Evolutionary conservation across 768 basidiomycete genomes (phyloP).

Genomic region (Naganishia vaughanmartiniae): DNA sequence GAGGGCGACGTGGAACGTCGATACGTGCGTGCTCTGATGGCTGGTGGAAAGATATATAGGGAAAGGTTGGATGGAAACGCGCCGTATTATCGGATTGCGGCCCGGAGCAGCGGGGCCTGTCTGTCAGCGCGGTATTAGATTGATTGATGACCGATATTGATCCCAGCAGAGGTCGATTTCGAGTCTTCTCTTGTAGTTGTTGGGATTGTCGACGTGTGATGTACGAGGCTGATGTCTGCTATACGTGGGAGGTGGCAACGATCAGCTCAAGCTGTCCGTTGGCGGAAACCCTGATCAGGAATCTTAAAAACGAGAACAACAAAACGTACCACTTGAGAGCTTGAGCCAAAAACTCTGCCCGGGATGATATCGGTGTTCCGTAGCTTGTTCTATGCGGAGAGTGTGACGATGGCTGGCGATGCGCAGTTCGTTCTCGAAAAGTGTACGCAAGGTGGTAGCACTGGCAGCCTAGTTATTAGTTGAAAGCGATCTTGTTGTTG

Average conservation of each 20-base stretch:
- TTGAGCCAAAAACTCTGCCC: not conserved
- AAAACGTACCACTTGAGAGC: not conserved
- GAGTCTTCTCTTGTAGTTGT: not conserved
- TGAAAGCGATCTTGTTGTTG: too few species aligned
- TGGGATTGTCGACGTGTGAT: not conserved
- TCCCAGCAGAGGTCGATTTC: not conserved
- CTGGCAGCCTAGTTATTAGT: not conserved
- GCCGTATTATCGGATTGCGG: not conserved
- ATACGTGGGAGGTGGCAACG: not conserved
- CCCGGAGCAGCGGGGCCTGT: not conserved
- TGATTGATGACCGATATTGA: not conserved
- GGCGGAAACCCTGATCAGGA: not conserved
- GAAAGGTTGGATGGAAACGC: not conserved
- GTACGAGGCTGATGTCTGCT: not conserved
- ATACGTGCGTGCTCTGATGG: too few species aligned
- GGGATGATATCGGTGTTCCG: not conserved
- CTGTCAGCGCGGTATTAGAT: not conserved
- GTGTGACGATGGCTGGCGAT: not conserved
- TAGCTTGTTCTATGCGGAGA: not conserved
- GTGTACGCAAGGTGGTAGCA: not conserved
- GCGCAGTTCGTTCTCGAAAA: not conserved
- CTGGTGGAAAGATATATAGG: not conserved
- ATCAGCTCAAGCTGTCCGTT: not conserved
- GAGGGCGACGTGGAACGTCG: not conserved
- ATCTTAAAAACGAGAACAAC: slow-evolving; percentile 5